Conservation (phyloP, 2,329 filamentous ascomycete species). For the Teratosphaeriaceae sp. region DNA sequence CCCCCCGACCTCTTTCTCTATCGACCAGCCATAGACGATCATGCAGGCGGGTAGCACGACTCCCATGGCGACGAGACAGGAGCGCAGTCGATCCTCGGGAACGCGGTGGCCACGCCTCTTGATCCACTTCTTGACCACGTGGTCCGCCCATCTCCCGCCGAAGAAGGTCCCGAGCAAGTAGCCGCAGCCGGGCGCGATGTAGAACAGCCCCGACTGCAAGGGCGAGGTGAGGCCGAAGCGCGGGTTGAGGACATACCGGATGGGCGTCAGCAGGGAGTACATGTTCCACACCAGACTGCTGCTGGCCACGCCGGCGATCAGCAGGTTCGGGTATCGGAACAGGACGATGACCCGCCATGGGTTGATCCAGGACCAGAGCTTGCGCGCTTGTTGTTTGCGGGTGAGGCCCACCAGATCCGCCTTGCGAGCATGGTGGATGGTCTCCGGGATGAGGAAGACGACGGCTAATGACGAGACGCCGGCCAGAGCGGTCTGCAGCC, state of each 20-base stretch:
- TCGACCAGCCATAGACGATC: constrained; percentile 62
- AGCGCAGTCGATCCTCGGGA: constrained; percentile 61
- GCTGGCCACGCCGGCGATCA: constrained; percentile 55
- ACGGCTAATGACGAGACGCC: constrained; percentile 54
- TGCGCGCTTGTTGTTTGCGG: constrained; percentile 41
- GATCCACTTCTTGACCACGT: constrained; percentile 59
- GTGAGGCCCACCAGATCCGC: constrained; percentile 55
- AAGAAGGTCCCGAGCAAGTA: constrained; percentile 64
- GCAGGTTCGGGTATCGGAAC: constrained; percentile 62
- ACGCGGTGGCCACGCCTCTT: constrained; percentile 50
- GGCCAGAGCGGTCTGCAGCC: constrained; percentile 64
- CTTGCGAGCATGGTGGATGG: constrained; percentile 58
- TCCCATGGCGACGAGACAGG: constrained; percentile 50
- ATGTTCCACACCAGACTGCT: constrained; percentile 69
- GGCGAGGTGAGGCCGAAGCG: constrained; percentile 62
- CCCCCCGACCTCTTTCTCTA: constrained; percentile 50
- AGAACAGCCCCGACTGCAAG: constrained; percentile 64
- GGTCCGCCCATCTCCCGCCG: constrained; percentile 66
- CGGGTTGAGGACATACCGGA: constrained; percentile 68
- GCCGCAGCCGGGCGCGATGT: constrained; percentile 64
- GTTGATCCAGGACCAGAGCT: constrained; percentile 58
- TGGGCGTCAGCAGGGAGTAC: constrained; percentile 48
- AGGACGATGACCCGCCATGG: constrained; percentile 58
- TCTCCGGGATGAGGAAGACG: constrained; percentile 64
- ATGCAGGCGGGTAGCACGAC: constrained; percentile 55